These are phyloP conservation scores for Trichoderma virens DNA, from an alignment of 495 filamentous ascomycete genomes.

Conservation along the genomic window DNA sequence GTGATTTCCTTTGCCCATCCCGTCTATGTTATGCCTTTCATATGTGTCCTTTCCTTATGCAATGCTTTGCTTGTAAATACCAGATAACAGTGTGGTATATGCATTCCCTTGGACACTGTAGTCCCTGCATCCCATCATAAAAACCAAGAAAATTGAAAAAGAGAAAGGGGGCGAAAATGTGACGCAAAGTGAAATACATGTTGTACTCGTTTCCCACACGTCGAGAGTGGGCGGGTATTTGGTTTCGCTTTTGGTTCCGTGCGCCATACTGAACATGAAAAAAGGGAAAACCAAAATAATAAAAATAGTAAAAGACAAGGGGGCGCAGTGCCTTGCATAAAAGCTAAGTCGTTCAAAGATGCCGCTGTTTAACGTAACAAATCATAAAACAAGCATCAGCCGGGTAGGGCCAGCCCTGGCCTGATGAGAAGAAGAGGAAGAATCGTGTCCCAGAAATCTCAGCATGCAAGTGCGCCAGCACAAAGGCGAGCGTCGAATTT, in stretches of 20 bases:
- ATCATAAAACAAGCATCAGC: not conserved
- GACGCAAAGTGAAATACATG: not conserved
- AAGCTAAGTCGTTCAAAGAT: not conserved
- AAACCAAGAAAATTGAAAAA: not conserved
- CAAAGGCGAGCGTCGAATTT: not conserved
- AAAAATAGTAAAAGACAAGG: not conserved
- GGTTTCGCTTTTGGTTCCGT: conserved; percentile 5
- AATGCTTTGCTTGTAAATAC: conserved; percentile 6
- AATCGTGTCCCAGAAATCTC: not conserved
- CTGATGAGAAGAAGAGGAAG: not conserved
- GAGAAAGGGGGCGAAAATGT: not conserved
- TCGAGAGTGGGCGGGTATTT: conserved; percentile 2
- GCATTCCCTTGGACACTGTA: not conserved
- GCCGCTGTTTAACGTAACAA: too few relatives aligned
- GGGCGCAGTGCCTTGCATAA: not conserved
- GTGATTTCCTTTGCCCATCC: conserved; percentile 4
- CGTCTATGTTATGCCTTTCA: conserved; percentile 8
- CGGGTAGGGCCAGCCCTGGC: not conserved
- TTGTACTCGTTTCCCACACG: not conserved
- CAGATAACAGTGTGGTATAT: not conserved
- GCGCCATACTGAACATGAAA: not conserved
- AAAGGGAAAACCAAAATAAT: conserved; percentile 7
- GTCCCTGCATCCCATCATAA: conserved; percentile 9
- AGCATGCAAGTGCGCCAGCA: not conserved
- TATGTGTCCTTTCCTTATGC: conserved; percentile 3